phyloP scores from a whole-genome alignment of 345 rosid species.

The Heritiera fomes region DNA sequence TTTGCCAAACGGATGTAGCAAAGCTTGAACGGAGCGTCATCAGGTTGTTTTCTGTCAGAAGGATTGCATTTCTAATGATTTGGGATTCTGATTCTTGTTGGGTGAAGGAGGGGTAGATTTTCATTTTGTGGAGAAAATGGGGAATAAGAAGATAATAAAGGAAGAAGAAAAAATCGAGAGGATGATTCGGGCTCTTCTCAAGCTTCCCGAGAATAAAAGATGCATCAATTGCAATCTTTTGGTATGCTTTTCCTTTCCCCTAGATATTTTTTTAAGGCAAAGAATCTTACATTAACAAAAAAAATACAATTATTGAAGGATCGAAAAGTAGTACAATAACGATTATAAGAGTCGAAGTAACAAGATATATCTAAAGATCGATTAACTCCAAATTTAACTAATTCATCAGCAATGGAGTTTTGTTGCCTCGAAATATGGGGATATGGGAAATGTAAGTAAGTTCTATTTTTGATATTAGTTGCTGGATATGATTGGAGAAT shows the following conservation, averaged over 20 bases:
- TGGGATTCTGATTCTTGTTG: conserved; percentile 12
- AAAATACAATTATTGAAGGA: too few relatives aligned
- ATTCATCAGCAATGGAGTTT: too few relatives aligned
- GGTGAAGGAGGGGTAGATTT: conserved; percentile 12
- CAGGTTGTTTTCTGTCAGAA: background rate
- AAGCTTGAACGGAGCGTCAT: too few relatives aligned
- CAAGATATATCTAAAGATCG: too few relatives aligned
- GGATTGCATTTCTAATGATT: background rate
- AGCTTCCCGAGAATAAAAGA: conserved; percentile 73
- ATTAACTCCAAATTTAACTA: too few relatives aligned
- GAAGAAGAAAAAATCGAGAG: conserved; percentile 73
- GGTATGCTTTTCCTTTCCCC: conserved; percentile 39
- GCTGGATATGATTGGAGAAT: too few relatives aligned
- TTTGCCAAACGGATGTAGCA: background rate
- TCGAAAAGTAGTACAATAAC: too few relatives aligned
- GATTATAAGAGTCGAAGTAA: too few relatives aligned
- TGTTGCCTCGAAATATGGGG: too few relatives aligned
- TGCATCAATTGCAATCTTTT: conserved; percentile 84
- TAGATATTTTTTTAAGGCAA: background rate
- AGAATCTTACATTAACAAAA: too few relatives aligned
- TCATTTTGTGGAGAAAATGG: conserved; percentile 40
- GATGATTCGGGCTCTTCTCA: conserved; percentile 67
- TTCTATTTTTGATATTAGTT: too few relatives aligned
- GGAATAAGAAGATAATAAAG: conserved; percentile 46
- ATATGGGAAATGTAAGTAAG: too few relatives aligned